Percentiles rank a stretch among this genome's conserved stretches.
phyloP scores from a whole-genome alignment of 2,329 filamentous ascomycete species.

The Scedosporium aurantiacum region DNA sequence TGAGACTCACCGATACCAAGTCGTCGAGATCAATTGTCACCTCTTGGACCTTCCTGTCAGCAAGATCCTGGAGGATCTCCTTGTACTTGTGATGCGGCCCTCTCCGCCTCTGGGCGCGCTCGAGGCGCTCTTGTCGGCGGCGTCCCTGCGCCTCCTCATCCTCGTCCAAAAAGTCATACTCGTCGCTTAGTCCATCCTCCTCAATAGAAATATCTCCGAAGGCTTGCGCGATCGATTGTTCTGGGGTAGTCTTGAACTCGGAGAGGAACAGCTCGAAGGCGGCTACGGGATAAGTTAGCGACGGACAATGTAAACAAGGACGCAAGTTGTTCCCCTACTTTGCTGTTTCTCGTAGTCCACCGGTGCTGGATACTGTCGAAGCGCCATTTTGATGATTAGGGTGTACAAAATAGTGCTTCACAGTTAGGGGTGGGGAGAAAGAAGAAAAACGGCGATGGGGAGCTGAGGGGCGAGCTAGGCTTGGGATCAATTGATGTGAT shows the following conservation, averaged over 20 bases:
- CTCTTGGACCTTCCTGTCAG: slow-evolving; percentile 67
- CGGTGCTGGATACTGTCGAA: slow-evolving; percentile 47
- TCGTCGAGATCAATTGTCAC: slow-evolving; percentile 86
- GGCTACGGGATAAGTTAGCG: slow-evolving; percentile 35
- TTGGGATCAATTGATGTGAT: slow-evolving; percentile 15
- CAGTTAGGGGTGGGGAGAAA: neutral
- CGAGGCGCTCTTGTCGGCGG: slow-evolving; percentile 37
- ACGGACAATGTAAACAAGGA: slow-evolving; percentile 4
- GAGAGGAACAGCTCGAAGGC: slow-evolving; percentile 81
- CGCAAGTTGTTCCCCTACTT: slow-evolving; percentile 36
- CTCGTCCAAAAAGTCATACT: slow-evolving; percentile 89
- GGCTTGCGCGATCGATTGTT: slow-evolving; percentile 64
- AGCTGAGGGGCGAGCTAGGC: slow-evolving; percentile 17
- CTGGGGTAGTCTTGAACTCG: slow-evolving; percentile 73
- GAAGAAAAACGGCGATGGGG: slow-evolving; percentile 10
- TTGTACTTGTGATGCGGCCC: slow-evolving; percentile 75
- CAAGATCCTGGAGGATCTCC: slow-evolving; percentile 74
- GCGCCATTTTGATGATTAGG: slow-evolving; percentile 54
- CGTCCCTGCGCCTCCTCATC: slow-evolving; percentile 48
- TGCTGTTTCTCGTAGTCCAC: slow-evolving; percentile 86
- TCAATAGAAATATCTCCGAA: slow-evolving; percentile 77
- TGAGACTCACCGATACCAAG: slow-evolving; percentile 51
- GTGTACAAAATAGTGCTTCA: neutral
- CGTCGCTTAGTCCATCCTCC: slow-evolving; percentile 76
- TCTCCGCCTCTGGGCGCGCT: slow-evolving; percentile 33